A percentile compares a stretch with the other conserved stretches of the same genome.
These are phyloP conservation scores for Trichoderma sp. DNA, from an alignment of 2,329 filamentous ascomycete species.

Conservation along the genomic window DNA sequence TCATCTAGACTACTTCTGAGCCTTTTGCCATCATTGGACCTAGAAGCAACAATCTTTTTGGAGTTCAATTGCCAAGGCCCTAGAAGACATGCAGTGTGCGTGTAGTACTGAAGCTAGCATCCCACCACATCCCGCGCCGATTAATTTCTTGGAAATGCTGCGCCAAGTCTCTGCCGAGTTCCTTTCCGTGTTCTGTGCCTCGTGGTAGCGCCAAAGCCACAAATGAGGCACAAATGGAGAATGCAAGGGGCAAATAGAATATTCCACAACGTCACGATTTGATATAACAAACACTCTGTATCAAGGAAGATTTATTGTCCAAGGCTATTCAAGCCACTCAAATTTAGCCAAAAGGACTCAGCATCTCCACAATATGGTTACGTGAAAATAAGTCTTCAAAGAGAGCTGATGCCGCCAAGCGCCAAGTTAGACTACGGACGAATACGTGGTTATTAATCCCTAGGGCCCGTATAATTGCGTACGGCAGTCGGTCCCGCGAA, in stretches of 20 bases:
- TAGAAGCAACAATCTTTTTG: not conserved
- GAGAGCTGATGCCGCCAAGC: not conserved
- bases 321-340: not conserved
- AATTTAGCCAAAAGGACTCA: not conserved
- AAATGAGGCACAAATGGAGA: not conserved
- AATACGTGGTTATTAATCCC: not conserved
- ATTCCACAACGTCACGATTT: not conserved
- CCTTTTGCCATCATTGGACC: not conserved
- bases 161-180: not conserved
- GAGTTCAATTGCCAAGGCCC: not conserved
- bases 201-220: not conserved
- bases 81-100: not conserved
- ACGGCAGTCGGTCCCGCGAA: not conserved
- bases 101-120: not conserved
- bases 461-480: not conserved
- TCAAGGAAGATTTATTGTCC: not conserved
- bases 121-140: not conserved
- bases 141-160: not conserved
- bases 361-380: not conserved
- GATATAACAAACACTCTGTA: not conserved
- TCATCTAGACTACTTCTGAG: not conserved
- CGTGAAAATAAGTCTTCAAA: not conserved
- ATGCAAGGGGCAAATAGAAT: not conserved
- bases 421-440: not conserved
- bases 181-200: not conserved